Evolutionary conservation across 352 stramenopile species (phyloP), one percentile per base, ranked within the genome.

Genomic region (Pythium aristosporum): DNA sequence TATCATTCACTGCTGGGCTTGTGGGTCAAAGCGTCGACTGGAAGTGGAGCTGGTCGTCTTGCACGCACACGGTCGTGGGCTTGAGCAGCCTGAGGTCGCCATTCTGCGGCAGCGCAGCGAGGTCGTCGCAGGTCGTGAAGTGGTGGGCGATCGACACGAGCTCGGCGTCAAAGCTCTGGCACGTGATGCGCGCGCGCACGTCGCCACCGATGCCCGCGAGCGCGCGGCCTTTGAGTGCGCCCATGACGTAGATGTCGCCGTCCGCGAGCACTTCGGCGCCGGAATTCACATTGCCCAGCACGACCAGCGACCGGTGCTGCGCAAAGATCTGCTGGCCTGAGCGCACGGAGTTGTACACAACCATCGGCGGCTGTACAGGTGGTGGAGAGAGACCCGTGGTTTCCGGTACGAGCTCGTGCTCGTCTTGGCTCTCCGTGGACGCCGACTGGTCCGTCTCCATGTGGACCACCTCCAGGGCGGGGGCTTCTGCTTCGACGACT

Each of bases 271-370:
- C 88, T 71, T 96, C 88, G 32, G 87, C 88, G 21, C 88, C 88
- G 0, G 88, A 96, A 70, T 81, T 94, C 18, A 96, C 88, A 58
- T 82, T 92, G 52, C 88, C 88, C 28, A 96, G 56, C 46, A 96
- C 80, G 28, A 96, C 76, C 25, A 96, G 74, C 46, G 86, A 89
- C 21, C 80, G 76, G 49, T 85, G 88, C 52, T 94, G 85, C 20
- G 88, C 88, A 37, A 88, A 93, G 51, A 96, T 79, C 68, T 96
- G 88, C 70, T 96, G 87, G n/a, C 88, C 88, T 7, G 87, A 95
- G 32, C 88, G 88, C 30, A 96, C 86, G 28, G 75, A 88, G 28
- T 75, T 63, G 56, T 85, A 69, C 46, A 95, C 71, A 9, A 96
- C 71, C 79, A 94, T 80, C 21, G 81, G 79, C 5, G 80, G 15